Evolutionary conservation across 495 filamentous ascomycete genomes (phyloP).

Genomic region (Ramalina intermedia): DNA sequence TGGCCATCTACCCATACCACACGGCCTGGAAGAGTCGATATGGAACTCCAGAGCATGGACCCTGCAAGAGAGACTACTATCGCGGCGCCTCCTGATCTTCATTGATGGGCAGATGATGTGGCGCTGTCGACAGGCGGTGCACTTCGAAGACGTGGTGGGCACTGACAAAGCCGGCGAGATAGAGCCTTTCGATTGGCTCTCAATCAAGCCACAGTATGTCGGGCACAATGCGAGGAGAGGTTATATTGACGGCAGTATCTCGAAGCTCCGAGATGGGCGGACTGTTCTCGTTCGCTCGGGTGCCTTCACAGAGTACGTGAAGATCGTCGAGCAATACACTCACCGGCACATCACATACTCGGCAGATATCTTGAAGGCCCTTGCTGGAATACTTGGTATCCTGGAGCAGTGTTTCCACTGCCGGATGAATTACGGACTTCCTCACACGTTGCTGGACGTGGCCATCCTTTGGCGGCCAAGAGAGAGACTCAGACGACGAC

Average conservation of each 20-base stretch:
- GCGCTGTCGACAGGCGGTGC: background rate
- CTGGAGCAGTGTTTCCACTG: background rate
- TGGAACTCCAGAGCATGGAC: conserved; percentile 6
- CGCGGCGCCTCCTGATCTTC: conserved; percentile 6
- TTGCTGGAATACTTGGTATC: background rate
- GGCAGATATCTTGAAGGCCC: background rate
- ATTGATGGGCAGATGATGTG: background rate
- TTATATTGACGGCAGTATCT: background rate
- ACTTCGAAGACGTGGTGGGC: background rate
- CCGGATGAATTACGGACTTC: background rate
- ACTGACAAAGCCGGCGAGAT: background rate
- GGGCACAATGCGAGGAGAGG: background rate
- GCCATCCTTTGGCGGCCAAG: conserved; percentile 5
- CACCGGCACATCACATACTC: background rate
- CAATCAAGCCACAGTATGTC: background rate
- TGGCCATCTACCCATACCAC: background rate
- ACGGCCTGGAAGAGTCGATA: background rate
- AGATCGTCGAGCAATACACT: conserved; percentile 1
- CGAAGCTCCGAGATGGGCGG: background rate
- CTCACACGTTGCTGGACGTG: background rate
- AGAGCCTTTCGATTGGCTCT: background rate
- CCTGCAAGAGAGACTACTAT: conserved; percentile 5
- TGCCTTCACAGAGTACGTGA: background rate
- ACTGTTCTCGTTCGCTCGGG: background rate
- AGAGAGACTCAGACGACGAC: background rate